Percentiles rank a stretch among this genome's conserved stretches.
Conservation (phyloP, 176 grass and related monocot genomes). For the Paspalum notatum region DNA sequence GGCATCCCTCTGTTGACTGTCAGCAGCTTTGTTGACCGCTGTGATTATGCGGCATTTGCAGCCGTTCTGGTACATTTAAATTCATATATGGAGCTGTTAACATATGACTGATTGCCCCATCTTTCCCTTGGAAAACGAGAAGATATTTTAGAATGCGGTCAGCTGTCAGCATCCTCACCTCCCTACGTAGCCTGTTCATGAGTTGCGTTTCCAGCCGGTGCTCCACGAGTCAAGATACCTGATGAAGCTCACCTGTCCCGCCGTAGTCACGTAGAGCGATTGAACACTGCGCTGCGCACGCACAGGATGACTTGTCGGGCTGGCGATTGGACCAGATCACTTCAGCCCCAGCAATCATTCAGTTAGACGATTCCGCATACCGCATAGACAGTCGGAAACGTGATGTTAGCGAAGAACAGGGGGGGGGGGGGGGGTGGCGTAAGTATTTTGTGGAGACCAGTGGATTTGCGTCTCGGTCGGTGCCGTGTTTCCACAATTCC, state of each 20-base stretch:
- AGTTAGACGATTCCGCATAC: not conserved
- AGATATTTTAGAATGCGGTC: not conserved
- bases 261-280: conserved; percentile 37
- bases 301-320: conserved; percentile 17
- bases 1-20: not conserved
- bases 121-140: not conserved
- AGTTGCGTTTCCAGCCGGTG: conserved; percentile 11
- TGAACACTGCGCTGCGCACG: conserved; percentile 11
- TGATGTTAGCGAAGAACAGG: not conserved
- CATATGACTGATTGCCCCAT: not conserved
- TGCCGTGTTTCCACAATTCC: conserved; percentile 23
- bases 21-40: not conserved
- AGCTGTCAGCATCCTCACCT: not conserved
- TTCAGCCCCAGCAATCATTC: conserved; percentile 17
- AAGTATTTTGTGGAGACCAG: not conserved
- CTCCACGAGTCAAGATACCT: not conserved
- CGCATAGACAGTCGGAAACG: not conserved
- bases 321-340: conserved; percentile 24
- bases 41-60: conserved; percentile 3
- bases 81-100: not conserved
- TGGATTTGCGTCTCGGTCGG: not conserved
- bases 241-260: not conserved
- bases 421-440: no score
- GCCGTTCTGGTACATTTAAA: conserved; percentile 1
- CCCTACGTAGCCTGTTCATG: not conserved